A percentile compares a stretch with the other conserved stretches of the same genome.
phyloP scores from a whole-genome alignment of 2,329 filamentous ascomycete genomes.

The Delphinella strobiligena region DNA sequence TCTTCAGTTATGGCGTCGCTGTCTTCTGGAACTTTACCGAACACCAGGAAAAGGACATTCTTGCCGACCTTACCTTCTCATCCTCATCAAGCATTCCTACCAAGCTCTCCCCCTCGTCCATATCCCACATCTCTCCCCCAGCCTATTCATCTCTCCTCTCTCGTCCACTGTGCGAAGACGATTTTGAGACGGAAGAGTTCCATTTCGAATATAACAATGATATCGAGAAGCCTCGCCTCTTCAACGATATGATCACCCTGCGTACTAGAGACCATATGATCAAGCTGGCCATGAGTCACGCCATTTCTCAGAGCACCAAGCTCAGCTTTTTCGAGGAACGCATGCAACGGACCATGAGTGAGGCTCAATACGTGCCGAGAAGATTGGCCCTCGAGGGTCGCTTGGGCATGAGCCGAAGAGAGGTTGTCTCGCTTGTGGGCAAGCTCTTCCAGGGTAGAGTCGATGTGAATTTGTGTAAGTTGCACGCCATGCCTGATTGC shows the following conservation, averaged over 20 bases:
- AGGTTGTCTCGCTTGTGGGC: slow-evolving; percentile 86
- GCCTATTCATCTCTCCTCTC: slow-evolving; percentile 55
- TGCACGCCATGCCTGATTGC: not conserved
- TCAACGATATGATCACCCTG: slow-evolving; percentile 98
- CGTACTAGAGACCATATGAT: slow-evolving; percentile 97
- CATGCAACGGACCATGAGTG: slow-evolving; percentile 87
- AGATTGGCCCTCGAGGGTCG: slow-evolving; percentile 78
- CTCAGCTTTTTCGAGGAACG: slow-evolving; percentile 91
- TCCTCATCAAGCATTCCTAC: slow-evolving; percentile 40
- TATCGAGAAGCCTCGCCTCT: slow-evolving; percentile 78
- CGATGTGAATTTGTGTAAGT: slow-evolving; percentile 92
- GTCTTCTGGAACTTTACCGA: slow-evolving; percentile 99
- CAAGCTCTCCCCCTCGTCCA: slow-evolving; percentile 6
- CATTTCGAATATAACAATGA: slow-evolving; percentile 92
- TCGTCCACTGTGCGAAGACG: slow-evolving; percentile 69
- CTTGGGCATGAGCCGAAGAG: slow-evolving; percentile 78
- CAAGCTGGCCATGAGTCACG: slow-evolving; percentile 93
- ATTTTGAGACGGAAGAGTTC: slow-evolving; percentile 96
- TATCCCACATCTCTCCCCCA: slow-evolving; percentile 16
- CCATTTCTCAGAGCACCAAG: slow-evolving; percentile 94
- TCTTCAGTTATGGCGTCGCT: slow-evolving; percentile 93
- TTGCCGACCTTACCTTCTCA: slow-evolving; percentile 88
- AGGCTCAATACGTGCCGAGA: slow-evolving; percentile 86
- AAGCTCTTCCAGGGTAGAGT: slow-evolving; percentile 86
- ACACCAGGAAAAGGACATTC: slow-evolving; percentile 87